These are phyloP conservation scores for Phytopythium ostracodes DNA, from an alignment of 352 stramenopile genomes.

Conservation along the genomic window DNA sequence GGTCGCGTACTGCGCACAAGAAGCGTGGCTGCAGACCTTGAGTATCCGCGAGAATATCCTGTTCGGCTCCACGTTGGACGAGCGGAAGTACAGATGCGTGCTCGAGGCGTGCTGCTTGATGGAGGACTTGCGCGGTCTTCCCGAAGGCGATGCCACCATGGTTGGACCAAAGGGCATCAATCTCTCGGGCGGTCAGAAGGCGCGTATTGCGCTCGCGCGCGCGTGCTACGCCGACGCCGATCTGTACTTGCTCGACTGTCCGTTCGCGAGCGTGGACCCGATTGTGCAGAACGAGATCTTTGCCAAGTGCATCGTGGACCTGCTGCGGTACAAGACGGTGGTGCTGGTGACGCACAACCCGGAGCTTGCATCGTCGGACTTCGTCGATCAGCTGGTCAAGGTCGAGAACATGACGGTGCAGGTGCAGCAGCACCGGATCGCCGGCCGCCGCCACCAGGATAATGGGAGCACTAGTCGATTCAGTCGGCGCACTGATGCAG, in stretches of 20 bases:
- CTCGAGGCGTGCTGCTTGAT: conserved; percentile 53
- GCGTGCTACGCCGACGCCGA: conserved; percentile 53
- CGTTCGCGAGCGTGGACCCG: conserved; percentile 50
- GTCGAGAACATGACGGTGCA: conserved; percentile 30
- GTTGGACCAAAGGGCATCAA: conserved; percentile 51
- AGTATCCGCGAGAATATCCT: conserved; percentile 97
- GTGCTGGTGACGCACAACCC: conserved; percentile 51
- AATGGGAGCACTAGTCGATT: not conserved
- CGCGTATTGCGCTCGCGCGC: conserved; percentile 50
- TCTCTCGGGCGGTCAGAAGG: conserved; percentile 50
- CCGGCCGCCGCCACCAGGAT: conserved; percentile 16
- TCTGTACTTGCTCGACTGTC: conserved; percentile 47
- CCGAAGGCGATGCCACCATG: conserved; percentile 51
- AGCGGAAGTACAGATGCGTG: conserved; percentile 56
- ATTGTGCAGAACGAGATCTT: conserved; percentile 60
- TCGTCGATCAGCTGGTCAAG: conserved; percentile 32
- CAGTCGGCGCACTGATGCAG: conserved; percentile 17
- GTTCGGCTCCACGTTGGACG: conserved; percentile 85
- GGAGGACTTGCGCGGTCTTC: conserved; percentile 36
- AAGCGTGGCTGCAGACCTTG: conserved; percentile 95
- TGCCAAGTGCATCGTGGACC: conserved; percentile 44
- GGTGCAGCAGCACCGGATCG: conserved; percentile 21
- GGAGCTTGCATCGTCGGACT: conserved; percentile 40
- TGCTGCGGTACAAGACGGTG: conserved; percentile 51
- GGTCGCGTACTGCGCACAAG: conserved; percentile 87